These are phyloP conservation scores for Xylaria intraflava DNA, from an alignment of 495 filamentous ascomycete genomes.

Conservation along the genomic window DNA sequence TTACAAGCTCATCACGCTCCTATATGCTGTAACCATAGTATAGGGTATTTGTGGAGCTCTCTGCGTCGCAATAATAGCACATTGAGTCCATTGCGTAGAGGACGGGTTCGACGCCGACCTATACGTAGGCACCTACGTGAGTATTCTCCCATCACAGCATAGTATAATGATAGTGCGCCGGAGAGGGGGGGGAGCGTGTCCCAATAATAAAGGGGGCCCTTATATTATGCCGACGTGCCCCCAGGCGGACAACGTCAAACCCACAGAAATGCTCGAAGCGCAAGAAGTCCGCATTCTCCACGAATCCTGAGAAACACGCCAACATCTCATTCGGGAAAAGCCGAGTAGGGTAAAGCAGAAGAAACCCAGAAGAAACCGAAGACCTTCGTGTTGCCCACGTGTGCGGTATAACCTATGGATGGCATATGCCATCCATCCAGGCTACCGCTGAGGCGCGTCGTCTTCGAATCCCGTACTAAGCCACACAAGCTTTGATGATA, in stretches of 20 bases:
- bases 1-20: too few species aligned
- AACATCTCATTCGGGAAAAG: slow-evolving; percentile 11
- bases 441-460: neutral
- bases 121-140: too few species aligned
- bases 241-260: neutral
- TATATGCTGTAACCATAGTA: neutral
- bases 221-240: neutral
- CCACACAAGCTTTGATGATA: slow-evolving; percentile 3
- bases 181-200: too few species aligned
- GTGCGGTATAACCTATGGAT: neutral
- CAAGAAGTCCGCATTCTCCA: slow-evolving; percentile 4
- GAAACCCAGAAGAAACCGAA: too few species aligned
- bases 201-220: neutral
- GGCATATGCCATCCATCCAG: neutral
- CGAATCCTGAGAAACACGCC: slow-evolving; percentile 7
- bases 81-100: neutral
- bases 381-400: neutral
- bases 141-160: neutral
- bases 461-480: neutral
- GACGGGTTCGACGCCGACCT: too few species aligned
- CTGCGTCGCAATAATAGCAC: neutral
- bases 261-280: slow-evolving; percentile 6
- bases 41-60: neutral
- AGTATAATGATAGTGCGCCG: neutral
- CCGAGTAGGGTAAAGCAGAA: slow-evolving; percentile 1